Conservation (phyloP, 192 early-diverging fungal genomes). For the Coemansia sp. region DNA sequence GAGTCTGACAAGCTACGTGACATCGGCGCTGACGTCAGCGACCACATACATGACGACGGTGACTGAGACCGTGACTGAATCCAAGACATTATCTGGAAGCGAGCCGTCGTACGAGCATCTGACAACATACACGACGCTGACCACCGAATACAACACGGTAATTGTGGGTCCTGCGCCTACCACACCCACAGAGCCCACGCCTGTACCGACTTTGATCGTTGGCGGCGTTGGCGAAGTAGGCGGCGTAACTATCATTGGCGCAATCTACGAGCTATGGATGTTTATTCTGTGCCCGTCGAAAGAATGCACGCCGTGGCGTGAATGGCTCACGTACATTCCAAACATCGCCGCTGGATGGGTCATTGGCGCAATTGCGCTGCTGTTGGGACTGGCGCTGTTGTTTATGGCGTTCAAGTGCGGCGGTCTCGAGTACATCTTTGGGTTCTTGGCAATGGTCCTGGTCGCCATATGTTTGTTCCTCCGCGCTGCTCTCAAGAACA, state of each 20-base stretch:
- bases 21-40: conserved; percentile 9
- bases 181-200: background rate
- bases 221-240: conserved; percentile 43
- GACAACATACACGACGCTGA: conserved; percentile 40
- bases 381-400: conserved; percentile 30
- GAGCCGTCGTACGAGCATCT: conserved; percentile 22
- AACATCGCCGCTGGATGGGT: conserved; percentile 48
- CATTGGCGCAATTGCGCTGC: conserved; percentile 37
- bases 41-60: conserved; percentile 21
- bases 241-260: conserved; percentile 38
- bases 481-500: conserved; percentile 26
- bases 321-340: conserved; percentile 54
- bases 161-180: conserved; percentile 11
- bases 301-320: conserved; percentile 47
- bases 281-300: conserved; percentile 48
- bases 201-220: conserved; percentile 8
- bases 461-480: conserved; percentile 39
- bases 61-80: background rate
- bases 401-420: conserved; percentile 48
- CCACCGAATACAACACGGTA: conserved; percentile 29
- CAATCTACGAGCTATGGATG: conserved; percentile 50
- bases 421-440: conserved; percentile 43
- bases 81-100: background rate
- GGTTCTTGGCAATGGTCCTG: conserved; percentile 38
- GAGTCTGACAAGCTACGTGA: conserved; percentile 19